Base-by-base conservation (phyloP, 1,284 basidiomycete genomes). In the Rhodotorula sp. region DNA sequence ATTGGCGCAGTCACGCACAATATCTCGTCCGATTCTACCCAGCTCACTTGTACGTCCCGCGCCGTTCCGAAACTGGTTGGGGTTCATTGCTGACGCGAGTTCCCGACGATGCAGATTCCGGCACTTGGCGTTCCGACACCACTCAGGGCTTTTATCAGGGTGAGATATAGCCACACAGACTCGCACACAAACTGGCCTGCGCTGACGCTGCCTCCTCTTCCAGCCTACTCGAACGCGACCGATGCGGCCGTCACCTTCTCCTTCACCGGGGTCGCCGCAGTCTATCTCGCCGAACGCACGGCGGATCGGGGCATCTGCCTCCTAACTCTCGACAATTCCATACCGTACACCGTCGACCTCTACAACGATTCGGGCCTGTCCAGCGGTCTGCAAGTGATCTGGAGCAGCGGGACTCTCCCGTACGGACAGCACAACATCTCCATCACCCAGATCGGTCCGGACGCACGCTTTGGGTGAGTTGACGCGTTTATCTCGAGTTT, bases 401-500 rank as follows among this genome's bases (percentile, higher is more conserved):
- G 69, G 69, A 60, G 64, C 26, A 71, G 67, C 42, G 62, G 60
- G 4, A 67, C 66, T 2, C 58, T 75, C 20, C 62, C 53, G 5
- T 75, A 71, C 44, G 71, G 72, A 2, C 12, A 45, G 49, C 74
- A 75, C 66, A 73, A 69, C 22, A 64, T 73, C 18, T 68, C 74
- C 0, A 60, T 75, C 30, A 58, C 62, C 20, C 74, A 75, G 45
- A 26, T 68, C 15, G 72, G 68, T 1, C 60, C 63, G 4, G 72
- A 75, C 33, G 69, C 69, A 22, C 68, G 74, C n/a, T 68, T 75
- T 24, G 74, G 74, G 73, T 72, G 49, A 51, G 73, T 58, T 18
- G 0, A 15, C 0, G 33, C 44, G 30, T 2, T 8, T 24, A 26
- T 10, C 3, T 6, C 4, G 8, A 10, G 24, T 2, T 2, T 2